Conservation (phyloP, 1,284 basidiomycete genomes). For the Agaricales sp. region DNA sequence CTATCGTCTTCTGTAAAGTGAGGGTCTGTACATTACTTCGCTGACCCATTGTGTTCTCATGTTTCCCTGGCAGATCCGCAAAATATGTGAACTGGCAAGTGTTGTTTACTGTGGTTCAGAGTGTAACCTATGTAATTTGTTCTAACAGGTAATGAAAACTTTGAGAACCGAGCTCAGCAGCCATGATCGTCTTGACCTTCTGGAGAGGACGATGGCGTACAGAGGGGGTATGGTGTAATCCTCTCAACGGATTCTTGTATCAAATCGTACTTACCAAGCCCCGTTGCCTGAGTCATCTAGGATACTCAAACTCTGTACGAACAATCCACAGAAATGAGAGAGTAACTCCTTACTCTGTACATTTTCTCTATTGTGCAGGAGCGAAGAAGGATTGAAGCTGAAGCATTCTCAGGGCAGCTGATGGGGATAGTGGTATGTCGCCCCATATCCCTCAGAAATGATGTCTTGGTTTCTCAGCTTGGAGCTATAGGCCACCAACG, state of each 20-base stretch:
- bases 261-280: background rate
- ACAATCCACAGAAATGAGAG: too few species aligned
- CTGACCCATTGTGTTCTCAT: background rate
- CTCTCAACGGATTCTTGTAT: background rate
- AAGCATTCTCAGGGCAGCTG: conserved; percentile 78
- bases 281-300: conserved; percentile 19
- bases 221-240: conserved; percentile 55
- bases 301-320: conserved; percentile 47
- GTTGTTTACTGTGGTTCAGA: background rate
- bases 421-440: conserved; percentile 58
- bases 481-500: conserved; percentile 59
- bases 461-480: background rate
- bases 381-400: conserved; percentile 73
- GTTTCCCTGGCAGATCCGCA: conserved; percentile 44
- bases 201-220: conserved; percentile 75
- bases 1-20: conserved; percentile 86
- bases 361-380: conserved; percentile 35
- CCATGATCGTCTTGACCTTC: conserved; percentile 70
- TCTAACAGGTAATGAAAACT: conserved; percentile 25
- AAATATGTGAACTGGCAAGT: conserved; percentile 71
- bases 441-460: background rate
- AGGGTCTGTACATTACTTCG: conserved; percentile 6
- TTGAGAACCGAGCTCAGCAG: conserved; percentile 64
- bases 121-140: background rate
- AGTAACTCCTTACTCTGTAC: background rate